Evolutionary conservation across 768 basidiomycete species (phyloP), one percentile per base, ranked within the genome.

Genomic region (Polyporus arcularius): DNA sequence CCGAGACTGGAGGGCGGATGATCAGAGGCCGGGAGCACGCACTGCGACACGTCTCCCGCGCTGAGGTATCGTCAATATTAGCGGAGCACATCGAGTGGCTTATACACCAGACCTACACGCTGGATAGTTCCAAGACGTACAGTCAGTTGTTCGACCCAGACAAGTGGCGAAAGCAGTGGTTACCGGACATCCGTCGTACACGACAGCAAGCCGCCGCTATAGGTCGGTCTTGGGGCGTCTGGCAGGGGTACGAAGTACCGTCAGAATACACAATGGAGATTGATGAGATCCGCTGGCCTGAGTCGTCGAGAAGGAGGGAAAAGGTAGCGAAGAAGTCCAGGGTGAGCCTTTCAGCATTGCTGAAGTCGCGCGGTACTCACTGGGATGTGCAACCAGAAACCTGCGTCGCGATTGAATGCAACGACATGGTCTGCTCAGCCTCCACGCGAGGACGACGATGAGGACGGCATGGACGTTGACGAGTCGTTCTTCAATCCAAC

Each of bases 21-120:
- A 45, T 28, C 14, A 71, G 73, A 2, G 60, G 39, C 3, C 73
- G 70, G 38, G 75, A 76, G 14, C 78, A 82, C 28, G 74, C 77
- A 42, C 76, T 79, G 14, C 80, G 84, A 28, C 78, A 73, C 57
- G 70, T 88, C 30, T 77, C 84, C 47, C 75, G 58, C 31, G 79
- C 84, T 38, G 83, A 86, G 67, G 69, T 88, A n/a, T 68, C 75
- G 39, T 76, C 78, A 11, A 60, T 77, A 1, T 81, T 87, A 60
- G 85, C 84, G 11, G 74, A 78, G 10, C 85, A 88, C 9, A 79
- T 80, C 0, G 80, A 80, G 39, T 89, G 87, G 87, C 65, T 89
- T 8, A 68, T 85, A 40, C 78, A 82, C 11, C 77, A 85, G 52
- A 82, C 81, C 60, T 67, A 64, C 10, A 62, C 55, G 40, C 21